phyloP scores from a whole-genome alignment of 108 stramenopile species.

The Fistulifera solaris region DNA sequence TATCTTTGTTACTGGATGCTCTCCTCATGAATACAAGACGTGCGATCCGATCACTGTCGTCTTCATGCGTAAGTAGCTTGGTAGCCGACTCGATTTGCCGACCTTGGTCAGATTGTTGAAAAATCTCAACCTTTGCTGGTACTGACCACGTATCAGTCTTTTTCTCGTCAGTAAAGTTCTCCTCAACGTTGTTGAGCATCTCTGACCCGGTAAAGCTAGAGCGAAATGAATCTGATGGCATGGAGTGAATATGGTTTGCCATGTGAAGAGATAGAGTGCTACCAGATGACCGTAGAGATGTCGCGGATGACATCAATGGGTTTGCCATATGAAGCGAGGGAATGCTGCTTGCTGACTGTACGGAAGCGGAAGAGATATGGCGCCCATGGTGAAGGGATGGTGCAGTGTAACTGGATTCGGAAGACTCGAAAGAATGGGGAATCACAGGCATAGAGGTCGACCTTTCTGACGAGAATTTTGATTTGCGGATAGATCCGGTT shows the following conservation, averaged over 20 bases:
- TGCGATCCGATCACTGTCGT: not conserved
- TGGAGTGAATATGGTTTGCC: slow-evolving; percentile 6
- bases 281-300: not conserved
- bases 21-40: slow-evolving; percentile 14
- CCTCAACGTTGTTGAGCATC: not conserved
- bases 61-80: slow-evolving; percentile 1
- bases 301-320: not conserved
- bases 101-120: not conserved
- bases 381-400: not conserved
- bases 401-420: not conserved
- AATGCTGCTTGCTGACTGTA: slow-evolving; percentile 11
- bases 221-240: not conserved
- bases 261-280: slow-evolving; percentile 6
- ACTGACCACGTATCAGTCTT: not conserved
- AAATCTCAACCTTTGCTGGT: not conserved
- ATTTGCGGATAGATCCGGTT: not conserved
- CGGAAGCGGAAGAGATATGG: slow-evolving; percentile 13
- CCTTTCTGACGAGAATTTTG: not conserved
- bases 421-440: not conserved
- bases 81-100: too few species aligned
- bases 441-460: not conserved
- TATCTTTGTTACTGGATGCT: slow-evolving; percentile 23
- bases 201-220: slow-evolving; percentile 2
- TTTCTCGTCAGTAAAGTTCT: not conserved
- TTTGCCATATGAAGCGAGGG: slow-evolving; percentile 27